A percentile compares a stretch with the other conserved stretches of the same genome.
These are phyloP conservation scores for Linnemannia schmuckeri DNA, from an alignment of 192 early-diverging fungal species.

Conservation along the genomic window DNA sequence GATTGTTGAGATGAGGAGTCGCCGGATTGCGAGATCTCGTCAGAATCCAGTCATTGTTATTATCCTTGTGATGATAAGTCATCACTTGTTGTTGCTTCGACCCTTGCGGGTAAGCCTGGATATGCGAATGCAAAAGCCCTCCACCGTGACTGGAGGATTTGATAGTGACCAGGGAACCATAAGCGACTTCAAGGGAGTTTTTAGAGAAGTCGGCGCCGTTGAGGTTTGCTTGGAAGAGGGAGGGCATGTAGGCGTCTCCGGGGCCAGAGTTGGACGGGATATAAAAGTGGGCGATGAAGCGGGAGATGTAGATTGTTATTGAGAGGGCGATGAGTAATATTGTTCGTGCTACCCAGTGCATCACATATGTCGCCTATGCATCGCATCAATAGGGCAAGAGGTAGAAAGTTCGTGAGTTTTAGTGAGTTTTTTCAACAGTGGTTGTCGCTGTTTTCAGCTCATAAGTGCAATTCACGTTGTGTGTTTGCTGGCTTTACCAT, in stretches of 20 bases:
- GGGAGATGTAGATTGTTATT: constrained; percentile 78
- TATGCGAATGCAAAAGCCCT: constrained; percentile 93
- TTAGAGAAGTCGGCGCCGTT: constrained; percentile 77
- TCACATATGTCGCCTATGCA: constrained; percentile 9
- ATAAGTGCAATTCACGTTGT: not conserved
- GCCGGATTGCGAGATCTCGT: not conserved
- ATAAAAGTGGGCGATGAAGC: constrained; percentile 88
- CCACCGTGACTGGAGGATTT: constrained; percentile 82
- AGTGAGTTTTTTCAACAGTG: too few relatives aligned
- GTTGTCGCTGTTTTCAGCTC: not conserved
- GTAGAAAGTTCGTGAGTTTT: too few relatives aligned
- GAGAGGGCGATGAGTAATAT: constrained; percentile 84
- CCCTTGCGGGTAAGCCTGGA: constrained; percentile 82
- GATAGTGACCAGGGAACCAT: constrained; percentile 85
- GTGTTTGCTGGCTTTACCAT: constrained; percentile 20
- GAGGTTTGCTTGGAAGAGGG: constrained; percentile 91
- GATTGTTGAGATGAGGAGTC: constrained; percentile 49
- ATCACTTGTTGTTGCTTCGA: constrained; percentile 97
- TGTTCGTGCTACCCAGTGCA: constrained; percentile 61
- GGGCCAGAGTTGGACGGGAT: constrained; percentile 81
- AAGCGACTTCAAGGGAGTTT: constrained; percentile 91
- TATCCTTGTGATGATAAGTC: constrained; percentile 90
- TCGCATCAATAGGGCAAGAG: not conserved
- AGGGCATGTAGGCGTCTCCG: constrained; percentile 92
- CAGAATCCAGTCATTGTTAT: constrained; percentile 86